Base-by-base conservation (phyloP, 805 yeast genomes). In the Yarrowia osloensis region DNA sequence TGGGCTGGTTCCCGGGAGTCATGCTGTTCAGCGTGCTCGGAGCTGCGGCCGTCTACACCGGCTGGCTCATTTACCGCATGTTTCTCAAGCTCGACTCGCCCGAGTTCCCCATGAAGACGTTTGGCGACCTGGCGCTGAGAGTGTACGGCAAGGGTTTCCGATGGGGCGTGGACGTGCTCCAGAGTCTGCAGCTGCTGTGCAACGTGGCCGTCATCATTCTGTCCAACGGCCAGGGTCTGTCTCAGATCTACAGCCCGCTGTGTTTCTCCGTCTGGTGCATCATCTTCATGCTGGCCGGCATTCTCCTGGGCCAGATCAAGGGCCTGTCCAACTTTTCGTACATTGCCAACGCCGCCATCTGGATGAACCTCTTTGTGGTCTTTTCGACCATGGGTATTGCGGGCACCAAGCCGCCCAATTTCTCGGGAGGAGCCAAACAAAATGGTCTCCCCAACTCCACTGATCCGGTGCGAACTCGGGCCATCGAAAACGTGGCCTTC, bases 311-410 rank as follows among this genome's bases (percentile, higher is more conserved):
- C 17, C 49, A 44, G 8, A 44, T 44, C 19, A 24, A 24, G 19
- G 49, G 49, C 1, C 49, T 44, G 29, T 44, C 49, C 19, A 44
- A 44, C 49, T 44, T 44, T 11, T 44, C 49, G 12, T 44, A 44
- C 19, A 24, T 44, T 17, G 49, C 49, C 29, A 44, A 44, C 49
- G 49, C 49, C n/a, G 49, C 49, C 49, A 44, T 44, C 19, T 44
- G 49, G 49, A 44, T 44, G 49, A 44, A 44, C 26, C 49, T 44
- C 9, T 44, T 44, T 44, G 49, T 44, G 11, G 49, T 44, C 19
- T 44, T 44, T 24, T 44, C 49, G 0, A 44, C 49, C 29, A 44
- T 44, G 49, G 49, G 49, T 13, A 44, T 44, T 15, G 49, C 49
- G 1, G 49, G 19, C 5, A 44, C 49, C 19, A 44, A 44, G 19